Base-by-base conservation (phyloP, 352 stramenopile species). In the Pythium utonaiense region DNA sequence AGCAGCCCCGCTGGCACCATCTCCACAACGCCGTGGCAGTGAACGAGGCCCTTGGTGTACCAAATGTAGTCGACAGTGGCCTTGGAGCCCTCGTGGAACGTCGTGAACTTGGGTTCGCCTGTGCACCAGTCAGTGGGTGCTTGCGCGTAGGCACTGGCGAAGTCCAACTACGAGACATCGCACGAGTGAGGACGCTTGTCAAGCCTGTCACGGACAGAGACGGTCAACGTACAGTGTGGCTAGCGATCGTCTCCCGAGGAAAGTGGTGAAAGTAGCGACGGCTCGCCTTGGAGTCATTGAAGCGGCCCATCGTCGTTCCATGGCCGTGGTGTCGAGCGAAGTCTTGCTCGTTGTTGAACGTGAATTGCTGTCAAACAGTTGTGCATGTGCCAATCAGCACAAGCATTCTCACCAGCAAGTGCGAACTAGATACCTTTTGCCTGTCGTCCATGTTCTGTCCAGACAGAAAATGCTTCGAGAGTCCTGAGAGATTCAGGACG, bases 81-180 rank as follows among this genome's bases (percentile, higher is more conserved):
- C 42, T 88, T 88, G 36, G 72, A 77, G 34, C 69, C 65, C 16
- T 66, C 74, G 58, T 90, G 80, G 61, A 87, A 88, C 28, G 78
- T 87, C 54, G 80, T 90, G 49, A 85, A 88, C 68, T 87, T 86
- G 14, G 80, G 80, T 47, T 90, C 80, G 17, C 80, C 80, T 5
- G 78, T 90, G 54, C 69, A 76, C 3, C 42, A 24, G 9, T 67
- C 45, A 38, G 77, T 76, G 3, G 80, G 80, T 12, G 48, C 57
- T 45, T 90, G 80, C 6, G 78, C 80, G 42, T 90, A 90, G 28
- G 80, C 80, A 56, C 80, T 90, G 31, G 65, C 49, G n/a, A 90
- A 60, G 4, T 69, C 63, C 34, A 90, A 58, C 78, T 89, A 59
- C 22, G 4, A 38, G 27, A 22, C 28, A 61, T 21, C 7, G 1